Base-by-base conservation (phyloP, 148 eudicot species). In the Arctostaphylos glauca region DNA sequence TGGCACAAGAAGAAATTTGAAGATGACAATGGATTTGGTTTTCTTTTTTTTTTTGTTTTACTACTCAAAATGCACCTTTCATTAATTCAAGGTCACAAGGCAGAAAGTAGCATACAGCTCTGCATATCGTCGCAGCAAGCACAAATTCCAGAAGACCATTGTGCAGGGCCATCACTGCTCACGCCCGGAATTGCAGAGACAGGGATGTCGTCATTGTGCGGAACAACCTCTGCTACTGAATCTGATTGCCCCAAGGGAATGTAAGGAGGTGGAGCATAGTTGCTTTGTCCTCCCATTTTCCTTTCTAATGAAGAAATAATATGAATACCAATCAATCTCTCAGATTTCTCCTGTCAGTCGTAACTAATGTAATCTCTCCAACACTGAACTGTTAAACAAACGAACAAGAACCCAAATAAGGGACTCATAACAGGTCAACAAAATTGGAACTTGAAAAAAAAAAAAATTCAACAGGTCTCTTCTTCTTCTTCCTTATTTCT, bases 61-160 rank as follows among this genome's bases (percentile, higher is more conserved):
- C 81, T 58, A 88, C 84, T 82, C 88, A 80, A 90, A 87, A 76
- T 78, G 92, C 92, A 88, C 93, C 91, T 88, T 89, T 84, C 77
- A 86, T 81, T 86, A 86, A 82, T 79, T 56, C 90, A 92, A 94
- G 90, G 84, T 91, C 91, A 88, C 89, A 91, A 87, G 89, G 84
- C 88, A 92, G 90, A 91, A 83, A 91, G 90, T 89, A 88, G 87
- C 98, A 84, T 94, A 95, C 98, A 95, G 95, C 95, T 95, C 90
- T 86, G 95, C 82, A 91, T 85, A 91, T 95, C 98, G 84, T 95
- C 98, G 84, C 90, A 94, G 88, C 98, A 95, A 83, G 98, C 98
- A 87, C 98, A 95, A 23, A 95, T 94, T 89, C 98, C 98, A 44
- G 98, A 95, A 66, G 97, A 92, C 98, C 98, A 95, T 66, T 92